Conservation (phyloP, 257 asterid genomes). For the Anisodus acutangulus region DNA sequence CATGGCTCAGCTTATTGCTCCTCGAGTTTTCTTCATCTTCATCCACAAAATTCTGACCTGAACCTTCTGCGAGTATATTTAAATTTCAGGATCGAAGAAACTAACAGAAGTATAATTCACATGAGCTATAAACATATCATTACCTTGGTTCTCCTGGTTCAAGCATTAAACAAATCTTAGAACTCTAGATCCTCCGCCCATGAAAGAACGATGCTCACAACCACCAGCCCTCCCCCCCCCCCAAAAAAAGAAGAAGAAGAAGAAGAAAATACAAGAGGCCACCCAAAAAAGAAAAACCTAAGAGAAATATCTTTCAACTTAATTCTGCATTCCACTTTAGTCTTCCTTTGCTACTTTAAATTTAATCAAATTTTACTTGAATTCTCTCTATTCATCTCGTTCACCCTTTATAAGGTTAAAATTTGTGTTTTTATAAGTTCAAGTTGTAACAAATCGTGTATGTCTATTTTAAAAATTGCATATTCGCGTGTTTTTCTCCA, state of each 20-base stretch:
- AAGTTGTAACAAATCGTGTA: no score
- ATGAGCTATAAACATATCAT: not conserved
- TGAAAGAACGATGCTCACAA: not conserved
- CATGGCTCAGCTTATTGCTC: conserved; percentile 17
- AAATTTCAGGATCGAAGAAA: conserved; percentile 18
- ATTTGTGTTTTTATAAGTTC: no score
- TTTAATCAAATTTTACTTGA: not conserved
- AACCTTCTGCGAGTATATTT: not conserved
- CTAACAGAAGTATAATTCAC: not conserved
- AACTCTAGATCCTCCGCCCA: not conserved
- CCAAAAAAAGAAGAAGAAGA: no score
- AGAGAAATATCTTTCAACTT: not conserved
- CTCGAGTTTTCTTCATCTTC: conserved; percentile 31
- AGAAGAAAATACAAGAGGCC: not conserved
- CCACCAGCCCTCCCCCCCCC: not conserved
- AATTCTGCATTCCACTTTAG: not conserved
- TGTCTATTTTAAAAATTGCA: not conserved
- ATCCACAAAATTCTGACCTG: conserved; percentile 38
- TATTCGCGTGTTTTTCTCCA: not conserved
- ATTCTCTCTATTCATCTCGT: not conserved
- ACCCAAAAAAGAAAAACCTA: not conserved
- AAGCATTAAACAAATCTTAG: not conserved
- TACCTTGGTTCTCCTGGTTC: not conserved
- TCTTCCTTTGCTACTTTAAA: not conserved
- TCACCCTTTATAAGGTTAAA: no score